phyloP scores from a whole-genome alignment of 2,329 filamentous ascomycete genomes.

The Phyllosticta citribraziliensis region DNA sequence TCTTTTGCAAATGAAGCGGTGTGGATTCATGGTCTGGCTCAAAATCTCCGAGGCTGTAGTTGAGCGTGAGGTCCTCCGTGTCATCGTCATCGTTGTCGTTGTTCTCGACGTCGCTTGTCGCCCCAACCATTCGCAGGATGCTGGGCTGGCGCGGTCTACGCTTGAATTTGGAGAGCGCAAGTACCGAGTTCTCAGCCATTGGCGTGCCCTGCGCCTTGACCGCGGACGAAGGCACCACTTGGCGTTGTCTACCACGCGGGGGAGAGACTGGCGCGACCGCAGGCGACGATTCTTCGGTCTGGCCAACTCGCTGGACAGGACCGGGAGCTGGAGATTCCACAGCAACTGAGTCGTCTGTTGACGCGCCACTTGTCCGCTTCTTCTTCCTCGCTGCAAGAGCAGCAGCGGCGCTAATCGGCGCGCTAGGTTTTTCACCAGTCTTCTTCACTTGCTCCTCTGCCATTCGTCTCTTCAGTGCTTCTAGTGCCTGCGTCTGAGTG shows the following conservation, averaged over 20 bases:
- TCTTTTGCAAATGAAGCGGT: conserved; percentile 42
- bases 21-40: conserved; percentile 59
- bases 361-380: background rate
- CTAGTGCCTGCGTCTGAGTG: conserved; percentile 20
- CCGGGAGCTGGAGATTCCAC: background rate
- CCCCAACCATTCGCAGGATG: conserved; percentile 39
- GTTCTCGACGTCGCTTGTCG: conserved; percentile 36
- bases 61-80: conserved; percentile 32
- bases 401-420: background rate
- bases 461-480: conserved; percentile 25
- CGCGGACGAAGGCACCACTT: conserved; percentile 20
- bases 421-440: conserved; percentile 11
- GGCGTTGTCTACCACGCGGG: background rate
- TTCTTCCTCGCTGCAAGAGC: background rate
- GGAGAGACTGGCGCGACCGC: background rate
- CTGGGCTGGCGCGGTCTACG: conserved; percentile 39
- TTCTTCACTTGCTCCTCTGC: conserved; percentile 16
- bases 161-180: conserved; percentile 43
- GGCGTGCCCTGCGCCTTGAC: conserved; percentile 35
- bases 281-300: background rate
- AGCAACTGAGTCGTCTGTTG: conserved; percentile 1
- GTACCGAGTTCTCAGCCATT: conserved; percentile 35
- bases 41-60: conserved; percentile 29
- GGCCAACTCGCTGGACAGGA: background rate
- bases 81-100: conserved; percentile 35